Percentiles rank a stretch among this genome's conserved stretches.
phyloP scores from a whole-genome alignment of 2,329 filamentous ascomycete species.

The Sporothrix brasiliensis region DNA sequence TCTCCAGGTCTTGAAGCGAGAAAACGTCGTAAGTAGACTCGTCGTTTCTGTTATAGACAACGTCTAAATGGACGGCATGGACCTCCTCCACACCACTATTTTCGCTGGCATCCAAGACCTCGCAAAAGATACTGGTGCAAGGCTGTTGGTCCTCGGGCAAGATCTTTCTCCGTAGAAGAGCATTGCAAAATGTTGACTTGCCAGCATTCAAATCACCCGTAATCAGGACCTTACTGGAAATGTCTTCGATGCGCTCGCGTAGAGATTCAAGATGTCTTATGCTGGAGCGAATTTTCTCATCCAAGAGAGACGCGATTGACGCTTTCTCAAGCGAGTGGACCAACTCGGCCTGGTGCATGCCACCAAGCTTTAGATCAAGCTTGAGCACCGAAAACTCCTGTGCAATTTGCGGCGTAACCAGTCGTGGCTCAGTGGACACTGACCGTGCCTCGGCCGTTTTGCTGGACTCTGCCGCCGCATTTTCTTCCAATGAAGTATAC shows the following conservation, averaged over 20 bases:
- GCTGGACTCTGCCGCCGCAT: slow-evolving; percentile 70
- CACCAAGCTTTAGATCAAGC: slow-evolving; percentile 87
- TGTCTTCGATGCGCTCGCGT: slow-evolving; percentile 94
- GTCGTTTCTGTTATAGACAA: slow-evolving; percentile 81
- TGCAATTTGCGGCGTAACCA: slow-evolving; percentile 89
- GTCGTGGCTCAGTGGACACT: slow-evolving; percentile 65
- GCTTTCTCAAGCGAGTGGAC: slow-evolving; percentile 93
- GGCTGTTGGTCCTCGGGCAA: slow-evolving; percentile 96
- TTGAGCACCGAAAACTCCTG: slow-evolving; percentile 96
- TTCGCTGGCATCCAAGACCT: slow-evolving; percentile 88
- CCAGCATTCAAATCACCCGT: slow-evolving; percentile 96
- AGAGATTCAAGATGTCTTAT: slow-evolving; percentile 86
- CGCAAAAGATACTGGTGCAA: slow-evolving; percentile 97
- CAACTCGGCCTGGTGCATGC: slow-evolving; percentile 82
- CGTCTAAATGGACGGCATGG: slow-evolving; percentile 85
- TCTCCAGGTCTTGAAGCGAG: slow-evolving; percentile 74
- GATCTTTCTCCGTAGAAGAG: slow-evolving; percentile 87
- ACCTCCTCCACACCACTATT: slow-evolving; percentile 93
- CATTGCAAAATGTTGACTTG: slow-evolving; percentile 99
- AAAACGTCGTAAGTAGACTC: slow-evolving; percentile 94
- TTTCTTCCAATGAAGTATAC: slow-evolving; percentile 68
- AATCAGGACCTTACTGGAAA: slow-evolving; percentile 91
- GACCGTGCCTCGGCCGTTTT: slow-evolving; percentile 64
- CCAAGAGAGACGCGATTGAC: slow-evolving; percentile 85
- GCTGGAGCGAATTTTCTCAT: slow-evolving; percentile 92